Base-by-base conservation (phyloP, 2,329 filamentous ascomycete genomes). In the Penicillium sp. region DNA sequence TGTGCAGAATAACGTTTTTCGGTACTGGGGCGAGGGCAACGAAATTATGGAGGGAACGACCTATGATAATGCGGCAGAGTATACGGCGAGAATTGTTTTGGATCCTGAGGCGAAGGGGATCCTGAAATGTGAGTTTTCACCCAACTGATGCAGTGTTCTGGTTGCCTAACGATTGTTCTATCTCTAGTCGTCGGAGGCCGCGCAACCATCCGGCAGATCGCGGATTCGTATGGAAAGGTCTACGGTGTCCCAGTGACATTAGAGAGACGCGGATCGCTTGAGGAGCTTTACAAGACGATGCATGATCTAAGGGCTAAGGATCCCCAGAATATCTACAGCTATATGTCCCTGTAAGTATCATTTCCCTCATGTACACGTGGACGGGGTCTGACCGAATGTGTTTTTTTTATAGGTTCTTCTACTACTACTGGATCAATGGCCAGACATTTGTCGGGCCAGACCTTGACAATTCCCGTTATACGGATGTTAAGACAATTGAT, bases 1-100 rank as follows among this genome's bases (percentile, higher is more conserved):
- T 55, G 52, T 64, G 5, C 51, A 68, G 44, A 68, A 64, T 8
- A 58, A 67, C 3, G 72, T 61, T 1, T 69, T 78, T 19, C 61
- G 62, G 21, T 77, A 71, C 58, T 81, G 75, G 74, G 78, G 78
- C 0, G 69, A 67, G 5, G 77, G 78, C 0, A 67, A 75, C 19
- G 79, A 80, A 63, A 46, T 66, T 0, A 77, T 69, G 73, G 78
- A 81, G 61, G 64, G 62, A 3, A 80, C 76, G 1, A 76, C 72
- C 0, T 81, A 80, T 60, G 68, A 66, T 17, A 73, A 78, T 66
- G 71, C 77, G 5, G 79, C 78, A 0, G 66, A 72, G 45, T 81
- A 71, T 50, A 76, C 73, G 0, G 77, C 76, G 15, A 73, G 66
- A 7, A 69, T 76, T 15, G 67, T 64, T 23, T 19, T 70, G 17